Base-by-base conservation (phyloP, 176 grass and related monocot genomes). In the Lolium rigidum region DNA sequence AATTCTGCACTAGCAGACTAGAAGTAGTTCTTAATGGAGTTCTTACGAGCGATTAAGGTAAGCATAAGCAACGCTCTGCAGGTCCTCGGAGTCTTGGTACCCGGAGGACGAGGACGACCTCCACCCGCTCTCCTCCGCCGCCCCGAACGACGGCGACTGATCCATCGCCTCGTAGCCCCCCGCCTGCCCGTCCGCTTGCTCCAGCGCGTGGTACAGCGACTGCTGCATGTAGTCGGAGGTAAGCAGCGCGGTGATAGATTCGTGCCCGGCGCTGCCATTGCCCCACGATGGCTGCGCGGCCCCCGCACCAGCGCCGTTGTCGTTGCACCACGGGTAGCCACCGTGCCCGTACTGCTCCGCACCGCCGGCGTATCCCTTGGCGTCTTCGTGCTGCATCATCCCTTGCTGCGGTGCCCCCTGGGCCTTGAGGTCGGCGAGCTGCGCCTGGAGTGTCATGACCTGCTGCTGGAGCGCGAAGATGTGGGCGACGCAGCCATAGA, bases 401-500 rank as follows among this genome's bases (percentile, higher is more conserved):
- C 65, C 91, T 74, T 88, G 88, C 81, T 88, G 88, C 81, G 92
- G 89, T 17, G 82, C 68, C 39, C 84, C 89, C 77, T 95, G 93
- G 43, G 86, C 81, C 82, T 95, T 94, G 38, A 98, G 93, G 79
- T 90, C 93, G 20, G 86, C 88, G 78, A 98, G 86, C 83, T 98
- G 96, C 48, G 93, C 91, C 82, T 98, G 96, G 20, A 98, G 88
- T 52, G 88, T 95, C 90, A 98, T 93, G 37, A 98, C 96, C 96
- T 98, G 93, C 66, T 98, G 96, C 80, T 98, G 96, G 73, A 98
- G 93, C 17, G 96, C 93, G 81, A 98, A 98, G 80, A 98, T 95
- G 76, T 98, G 96, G 20, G 96, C 90, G 49, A 98, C 93, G 87
- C 96, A 98, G 31, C 96, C 96, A 41, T 98, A 98, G 77, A 98